A percentile compares a stretch with the other conserved stretches of the same genome.
Evolutionary conservation across 306 rosid genomes (phyloP).

Genomic region (Cicer pinnatifidum): DNA sequence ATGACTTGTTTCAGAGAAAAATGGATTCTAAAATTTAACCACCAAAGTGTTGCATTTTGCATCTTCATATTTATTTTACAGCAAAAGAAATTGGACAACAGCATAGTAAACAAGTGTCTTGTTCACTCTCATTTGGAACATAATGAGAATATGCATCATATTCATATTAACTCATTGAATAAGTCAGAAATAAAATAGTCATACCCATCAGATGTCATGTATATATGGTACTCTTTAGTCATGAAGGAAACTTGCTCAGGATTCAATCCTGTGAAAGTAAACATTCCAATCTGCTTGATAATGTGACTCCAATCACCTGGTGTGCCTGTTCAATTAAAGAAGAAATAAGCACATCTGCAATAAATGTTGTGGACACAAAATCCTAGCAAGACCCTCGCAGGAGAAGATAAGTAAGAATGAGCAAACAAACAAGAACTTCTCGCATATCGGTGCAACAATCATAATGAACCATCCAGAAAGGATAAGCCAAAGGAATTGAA

Average conservation of each 20-base stretch:
- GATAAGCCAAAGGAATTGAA: not conserved
- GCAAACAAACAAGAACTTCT: conserved; percentile 11
- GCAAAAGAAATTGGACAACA: not conserved
- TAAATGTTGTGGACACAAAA: not conserved
- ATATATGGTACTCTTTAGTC: conserved; percentile 89
- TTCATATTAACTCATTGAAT: conserved; percentile 34
- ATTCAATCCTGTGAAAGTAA: conserved; percentile 94
- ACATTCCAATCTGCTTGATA: conserved; percentile 97
- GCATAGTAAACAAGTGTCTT: not conserved
- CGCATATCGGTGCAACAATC: conserved; percentile 7
- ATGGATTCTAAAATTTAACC: not conserved
- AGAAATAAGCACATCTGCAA: not conserved
- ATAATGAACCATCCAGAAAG: conserved; percentile 25
- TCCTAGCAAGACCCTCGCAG: conserved; percentile 3
- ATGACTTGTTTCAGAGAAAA: conserved; percentile 7
- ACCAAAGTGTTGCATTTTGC: not conserved
- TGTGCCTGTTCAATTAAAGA: conserved; percentile 63
- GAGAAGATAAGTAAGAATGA: conserved; percentile 28
- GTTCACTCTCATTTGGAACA: conserved; percentile 4
- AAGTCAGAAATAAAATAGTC: conserved; percentile 34
- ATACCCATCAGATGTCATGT: conserved; percentile 99
- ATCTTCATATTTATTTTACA: not conserved
- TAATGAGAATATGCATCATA: not conserved
- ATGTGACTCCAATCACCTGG: conserved; percentile 99
- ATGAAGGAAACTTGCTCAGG: conserved; percentile 85